Conservation (phyloP, 139 green algal species). For the Ettlia oleoabundans region DNA sequence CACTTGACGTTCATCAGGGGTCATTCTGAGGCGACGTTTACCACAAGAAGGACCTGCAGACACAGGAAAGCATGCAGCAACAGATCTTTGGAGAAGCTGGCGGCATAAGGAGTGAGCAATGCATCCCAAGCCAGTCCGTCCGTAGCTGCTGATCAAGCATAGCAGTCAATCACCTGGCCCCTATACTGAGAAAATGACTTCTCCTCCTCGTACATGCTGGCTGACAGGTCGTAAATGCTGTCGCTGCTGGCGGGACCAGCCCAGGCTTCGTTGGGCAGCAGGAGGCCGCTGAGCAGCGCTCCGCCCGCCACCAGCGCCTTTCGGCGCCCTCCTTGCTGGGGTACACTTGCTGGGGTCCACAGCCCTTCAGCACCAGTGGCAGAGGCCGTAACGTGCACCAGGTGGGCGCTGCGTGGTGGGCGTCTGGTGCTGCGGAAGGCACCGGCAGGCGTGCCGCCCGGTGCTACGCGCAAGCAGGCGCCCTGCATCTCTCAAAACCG, state of each 20-base stretch:
- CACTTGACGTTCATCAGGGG: slow-evolving; percentile 31
- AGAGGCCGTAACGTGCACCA: not conserved
- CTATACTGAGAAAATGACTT: slow-evolving; percentile 48
- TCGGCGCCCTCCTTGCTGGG: not conserved
- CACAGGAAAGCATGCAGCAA: not conserved
- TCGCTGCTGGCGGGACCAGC: not conserved
- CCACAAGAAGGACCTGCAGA: slow-evolving; percentile 67
- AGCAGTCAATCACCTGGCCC: slow-evolving; percentile 22
- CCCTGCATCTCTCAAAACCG: too few species aligned
- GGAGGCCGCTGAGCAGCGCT: not conserved
- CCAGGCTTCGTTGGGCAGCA: slow-evolving; percentile 5
- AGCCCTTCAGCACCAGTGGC: too few species aligned
- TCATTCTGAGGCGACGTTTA: slow-evolving; percentile 88
- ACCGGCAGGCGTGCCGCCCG: too few species aligned
- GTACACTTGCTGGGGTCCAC: too few species aligned
- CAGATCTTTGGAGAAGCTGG: too few species aligned
- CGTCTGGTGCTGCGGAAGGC: too few species aligned
- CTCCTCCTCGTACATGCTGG: slow-evolving; percentile 59
- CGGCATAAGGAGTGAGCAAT: too few species aligned
- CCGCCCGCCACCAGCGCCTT: not conserved
- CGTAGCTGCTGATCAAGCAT: too few species aligned
- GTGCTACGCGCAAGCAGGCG: too few species aligned
- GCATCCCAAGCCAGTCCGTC: too few species aligned
- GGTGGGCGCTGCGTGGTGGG: not conserved
- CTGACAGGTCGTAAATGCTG: slow-evolving; percentile 63